Conservation (phyloP, 2,329 filamentous ascomycete species). For the Elsinoe arachidis region DNA sequence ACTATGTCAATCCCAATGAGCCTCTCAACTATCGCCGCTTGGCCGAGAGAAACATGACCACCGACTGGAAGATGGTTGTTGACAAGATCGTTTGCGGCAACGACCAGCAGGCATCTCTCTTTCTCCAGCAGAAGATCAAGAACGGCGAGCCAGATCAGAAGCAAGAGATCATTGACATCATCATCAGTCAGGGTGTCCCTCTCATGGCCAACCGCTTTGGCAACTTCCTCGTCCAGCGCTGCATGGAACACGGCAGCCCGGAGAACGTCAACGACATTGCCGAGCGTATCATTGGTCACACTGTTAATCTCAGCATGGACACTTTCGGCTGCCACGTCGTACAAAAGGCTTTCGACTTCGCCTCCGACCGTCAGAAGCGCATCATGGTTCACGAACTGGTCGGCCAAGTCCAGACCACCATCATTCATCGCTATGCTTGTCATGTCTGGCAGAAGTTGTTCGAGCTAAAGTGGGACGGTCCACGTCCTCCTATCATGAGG, state of each 20-base stretch:
- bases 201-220: constrained; percentile 98
- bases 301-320: constrained; percentile 92
- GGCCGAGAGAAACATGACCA: constrained; percentile 89
- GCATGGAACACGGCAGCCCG: constrained; percentile 93
- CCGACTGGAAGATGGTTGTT: constrained; percentile 99
- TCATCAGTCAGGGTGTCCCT: constrained; percentile 87
- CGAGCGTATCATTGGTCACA: constrained; percentile 87
- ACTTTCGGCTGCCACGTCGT: constrained; percentile 97
- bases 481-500: constrained; percentile 95
- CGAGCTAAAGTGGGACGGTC: constrained; percentile 89
- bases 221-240: constrained; percentile 96
- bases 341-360: constrained; percentile 96
- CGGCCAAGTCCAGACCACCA: constrained; percentile 89
- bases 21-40: constrained; percentile 93
- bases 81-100: constrained; percentile 99
- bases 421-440: constrained; percentile 96
- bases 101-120: constrained; percentile 97
- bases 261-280: constrained; percentile 95
- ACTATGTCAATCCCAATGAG: constrained; percentile 78
- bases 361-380: constrained; percentile 94
- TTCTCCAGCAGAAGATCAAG: constrained; percentile 97
- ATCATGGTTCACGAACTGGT: constrained; percentile 98
- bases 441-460: constrained; percentile 99
- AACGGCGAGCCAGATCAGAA: constrained; percentile 92
- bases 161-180: constrained; percentile 92